Evolutionary conservation across 192 early-diverging fungal species (phyloP).

Genomic region (Podila minutissima): DNA sequence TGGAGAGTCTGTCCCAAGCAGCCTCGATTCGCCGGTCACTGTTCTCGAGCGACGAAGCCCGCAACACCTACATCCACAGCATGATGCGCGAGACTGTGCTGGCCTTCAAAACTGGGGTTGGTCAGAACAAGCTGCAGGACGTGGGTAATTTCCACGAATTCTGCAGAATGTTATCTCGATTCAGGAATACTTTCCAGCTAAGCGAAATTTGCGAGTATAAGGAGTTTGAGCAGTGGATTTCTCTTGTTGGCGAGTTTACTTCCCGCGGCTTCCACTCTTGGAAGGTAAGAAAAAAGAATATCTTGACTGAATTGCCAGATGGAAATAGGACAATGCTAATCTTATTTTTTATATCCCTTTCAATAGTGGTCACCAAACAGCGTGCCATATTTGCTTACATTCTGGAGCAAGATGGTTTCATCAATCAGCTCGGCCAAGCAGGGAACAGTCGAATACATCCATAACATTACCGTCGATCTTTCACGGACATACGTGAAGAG

Average conservation of each 20-base stretch:
- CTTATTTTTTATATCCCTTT: neutral
- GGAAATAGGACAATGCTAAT: no score
- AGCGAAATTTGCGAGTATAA: slow-evolving; percentile 80
- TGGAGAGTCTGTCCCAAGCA: slow-evolving; percentile 84
- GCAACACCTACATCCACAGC: slow-evolving; percentile 71
- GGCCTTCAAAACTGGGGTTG: slow-evolving; percentile 68
- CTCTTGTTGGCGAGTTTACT: slow-evolving; percentile 70
- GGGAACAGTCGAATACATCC: slow-evolving; percentile 21
- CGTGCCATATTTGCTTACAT: slow-evolving; percentile 78
- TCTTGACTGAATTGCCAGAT: neutral
- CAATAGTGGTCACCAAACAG: slow-evolving; percentile 79
- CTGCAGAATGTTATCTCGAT: slow-evolving; percentile 82
- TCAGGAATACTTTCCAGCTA: slow-evolving; percentile 84
- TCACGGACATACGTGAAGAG: slow-evolving; percentile 60
- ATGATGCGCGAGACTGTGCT: slow-evolving; percentile 76
- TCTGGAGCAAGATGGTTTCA: slow-evolving; percentile 87
- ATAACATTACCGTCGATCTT: slow-evolving; percentile 50
- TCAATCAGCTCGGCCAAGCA: slow-evolving; percentile 48
- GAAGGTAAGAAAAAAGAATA: slow-evolving; percentile 56
- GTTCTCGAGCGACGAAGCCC: slow-evolving; percentile 80
- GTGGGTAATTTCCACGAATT: slow-evolving; percentile 88
- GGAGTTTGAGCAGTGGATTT: slow-evolving; percentile 74
- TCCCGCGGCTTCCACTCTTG: slow-evolving; percentile 69
- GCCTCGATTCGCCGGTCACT: slow-evolving; percentile 87
- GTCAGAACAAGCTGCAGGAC: slow-evolving; percentile 68